Percentiles rank a stretch among this genome's conserved stretches.
These are phyloP conservation scores for Vitis rupestris DNA, from an alignment of 164 flowering plant species.

Conservation along the genomic window DNA sequence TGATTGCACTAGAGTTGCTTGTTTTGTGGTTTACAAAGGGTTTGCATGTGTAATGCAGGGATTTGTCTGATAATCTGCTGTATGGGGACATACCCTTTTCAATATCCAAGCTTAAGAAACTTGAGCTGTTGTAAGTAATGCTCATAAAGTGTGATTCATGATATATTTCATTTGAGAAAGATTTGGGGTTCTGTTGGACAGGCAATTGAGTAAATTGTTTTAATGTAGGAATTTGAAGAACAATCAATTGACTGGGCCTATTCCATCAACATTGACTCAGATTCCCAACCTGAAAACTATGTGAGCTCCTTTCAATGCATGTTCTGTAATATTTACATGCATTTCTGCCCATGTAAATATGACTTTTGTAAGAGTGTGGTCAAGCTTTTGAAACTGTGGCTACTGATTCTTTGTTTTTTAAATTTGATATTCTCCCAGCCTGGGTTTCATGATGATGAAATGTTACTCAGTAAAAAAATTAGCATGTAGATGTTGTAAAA, in stretches of 20 bases:
- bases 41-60: slow-evolving; percentile 41
- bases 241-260: slow-evolving; percentile 84
- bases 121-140: slow-evolving; percentile 67
- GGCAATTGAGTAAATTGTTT: background rate
- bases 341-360: too few species aligned
- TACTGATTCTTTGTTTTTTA: background rate
- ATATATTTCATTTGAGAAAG: too few species aligned
- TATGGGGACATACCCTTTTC: slow-evolving; percentile 90
- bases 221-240: slow-evolving; percentile 66
- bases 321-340: background rate
- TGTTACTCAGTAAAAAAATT: too few species aligned
- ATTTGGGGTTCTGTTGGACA: too few species aligned
- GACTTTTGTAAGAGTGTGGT: background rate
- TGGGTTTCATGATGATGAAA: too few species aligned
- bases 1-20: background rate
- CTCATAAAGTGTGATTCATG: background rate
- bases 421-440: background rate
- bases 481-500: too few species aligned
- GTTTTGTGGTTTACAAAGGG: background rate
- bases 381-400: background rate
- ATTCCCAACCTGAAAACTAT: slow-evolving; percentile 81
- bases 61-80: slow-evolving; percentile 64
- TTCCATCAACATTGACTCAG: slow-evolving; percentile 89
- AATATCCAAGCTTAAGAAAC: slow-evolving; percentile 74
- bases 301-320: slow-evolving; percentile 34